phyloP scores from a whole-genome alignment of 2,329 filamentous ascomycete species.

The Hypoxylon sp. region DNA sequence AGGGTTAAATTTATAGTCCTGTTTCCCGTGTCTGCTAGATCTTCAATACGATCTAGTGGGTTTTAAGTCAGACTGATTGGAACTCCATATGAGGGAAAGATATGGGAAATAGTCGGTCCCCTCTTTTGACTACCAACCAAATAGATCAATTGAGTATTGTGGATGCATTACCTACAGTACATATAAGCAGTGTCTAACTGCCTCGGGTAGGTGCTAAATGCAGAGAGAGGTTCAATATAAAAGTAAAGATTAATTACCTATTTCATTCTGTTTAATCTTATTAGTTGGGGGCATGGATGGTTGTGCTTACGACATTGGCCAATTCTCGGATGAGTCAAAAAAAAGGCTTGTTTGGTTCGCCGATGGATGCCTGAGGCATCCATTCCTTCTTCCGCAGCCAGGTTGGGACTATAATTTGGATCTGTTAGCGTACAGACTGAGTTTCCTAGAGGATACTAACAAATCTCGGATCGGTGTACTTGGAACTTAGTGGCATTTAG shows the following conservation, averaged over 20 bases:
- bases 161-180: too few species aligned
- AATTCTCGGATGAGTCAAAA: conserved; percentile 33
- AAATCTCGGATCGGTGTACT: conserved; percentile 14
- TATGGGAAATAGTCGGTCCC: too few species aligned
- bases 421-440: conserved; percentile 5
- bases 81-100: too few species aligned
- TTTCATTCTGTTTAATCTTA: too few species aligned
- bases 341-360: conserved; percentile 28
- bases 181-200: too few species aligned
- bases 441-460: conserved; percentile 13
- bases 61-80: neutral
- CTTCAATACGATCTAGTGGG: conserved; percentile 17
- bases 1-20: neutral
- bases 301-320: conserved; percentile 8
- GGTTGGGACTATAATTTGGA: conserved; percentile 8
- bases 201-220: too few species aligned
- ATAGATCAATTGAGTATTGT: too few species aligned
- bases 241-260: neutral
- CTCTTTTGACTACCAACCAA: too few species aligned
- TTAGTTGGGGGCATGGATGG: neutral
- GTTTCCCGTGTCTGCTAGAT: conserved; percentile 4
- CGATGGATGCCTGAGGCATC: conserved; percentile 30
- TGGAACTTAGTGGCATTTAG: neutral
- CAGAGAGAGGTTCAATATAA: too few species aligned
- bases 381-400: conserved; percentile 19